Base-by-base conservation (phyloP, 1,284 basidiomycete genomes). In the Erythrobasidium hasegawianum region DNA sequence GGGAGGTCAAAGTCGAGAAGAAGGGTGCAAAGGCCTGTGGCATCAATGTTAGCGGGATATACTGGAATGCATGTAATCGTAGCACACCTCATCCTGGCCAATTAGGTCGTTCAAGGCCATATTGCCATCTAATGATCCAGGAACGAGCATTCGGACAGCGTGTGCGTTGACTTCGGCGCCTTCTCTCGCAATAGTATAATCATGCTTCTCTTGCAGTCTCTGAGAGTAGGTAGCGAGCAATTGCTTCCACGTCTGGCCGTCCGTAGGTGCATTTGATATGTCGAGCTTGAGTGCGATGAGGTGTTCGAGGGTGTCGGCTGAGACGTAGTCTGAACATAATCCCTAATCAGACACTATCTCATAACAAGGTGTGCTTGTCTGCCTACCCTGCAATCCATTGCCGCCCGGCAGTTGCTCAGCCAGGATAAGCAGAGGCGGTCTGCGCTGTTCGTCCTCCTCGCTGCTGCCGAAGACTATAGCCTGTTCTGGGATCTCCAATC, bases 401-500 rank as follows among this genome's bases (percentile, higher is more conserved):
- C 33, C 43, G 8, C 22, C 43, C 43, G 5, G 43, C 16, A 47
- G n/a, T 16, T 47, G 41, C 41, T 65, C 62, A 2, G 62, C 27
- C 14, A 65, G 43, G 9, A 65, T 39, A 40, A 65, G 33, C 26
- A 65, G 56, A 3, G 62, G 62, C 20, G 50, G 40, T n/a, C 13
- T 29, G 57, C 40, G 20, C 24, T 1, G 16, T 16, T 14, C n/a
- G 22, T 22, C 27, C 2, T 29, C 33, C n/a, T 39, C 55, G 14
- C 52, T 13, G 14, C 50, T 56, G 20, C 50, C 33, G 8, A 47
- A 39, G 18, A 39, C 26, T 20, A 58, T 39, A 14, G 56, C 27
- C 39, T 65, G 62, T 16, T 65, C 56, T 8, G 62, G 62, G 29
- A 65, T 56, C 27, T 65, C 45, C 20, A 65, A 56, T 20, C 62